Base-by-base conservation (phyloP, 306 rosid genomes). In the Arachis hypogaea region DNA sequence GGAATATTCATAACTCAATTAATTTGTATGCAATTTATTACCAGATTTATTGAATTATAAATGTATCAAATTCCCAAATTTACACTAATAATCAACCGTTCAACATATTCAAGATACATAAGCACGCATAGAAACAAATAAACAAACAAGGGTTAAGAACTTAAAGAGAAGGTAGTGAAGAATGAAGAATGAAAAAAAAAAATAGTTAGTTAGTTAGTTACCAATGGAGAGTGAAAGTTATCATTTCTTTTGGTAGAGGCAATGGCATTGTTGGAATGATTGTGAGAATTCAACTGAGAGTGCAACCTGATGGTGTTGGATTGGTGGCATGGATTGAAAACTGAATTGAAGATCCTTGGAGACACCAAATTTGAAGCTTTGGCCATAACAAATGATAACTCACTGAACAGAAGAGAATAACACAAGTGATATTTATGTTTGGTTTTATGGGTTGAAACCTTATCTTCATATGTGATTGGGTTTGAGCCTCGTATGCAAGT, bases 281-380 rank as follows among this genome's bases (percentile, higher is more conserved):
- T 68, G 71, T 44, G 38, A 77, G 80, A 64, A 22, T 75, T 80
- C 61, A 74, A 3, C 14, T 47, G 78, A 69, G 75, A 69, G 63
- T 28, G 46, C 9, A 78, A 70, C 38, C 16, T 74, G 33, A 78
- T 66, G 18, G 74, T 44, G 10, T 71, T 78, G 40, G 66, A 22
- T 65, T 60, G 49, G 45, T 40, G 36, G 59, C 16, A 58, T 42
- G 77, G 72, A 74, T 70, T 78, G 59, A 75, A 69, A 10, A 69
- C 49, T 82, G 83, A 49, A 33, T 59, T 69, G 56, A 70, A 56
- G 57, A 42, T 64, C 41, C 66, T 66, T 44, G 74, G 42, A 0
- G 81, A 51, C 66, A 71, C 61, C 72, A 70, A 66, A 40, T 78
- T 78, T 59, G 78, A 75, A 66, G 76, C 70, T 70, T 83, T 83